Evolutionary conservation across 176 grass and related monocot species (phyloP).

Genomic region (Cymbopogon citratus): DNA sequence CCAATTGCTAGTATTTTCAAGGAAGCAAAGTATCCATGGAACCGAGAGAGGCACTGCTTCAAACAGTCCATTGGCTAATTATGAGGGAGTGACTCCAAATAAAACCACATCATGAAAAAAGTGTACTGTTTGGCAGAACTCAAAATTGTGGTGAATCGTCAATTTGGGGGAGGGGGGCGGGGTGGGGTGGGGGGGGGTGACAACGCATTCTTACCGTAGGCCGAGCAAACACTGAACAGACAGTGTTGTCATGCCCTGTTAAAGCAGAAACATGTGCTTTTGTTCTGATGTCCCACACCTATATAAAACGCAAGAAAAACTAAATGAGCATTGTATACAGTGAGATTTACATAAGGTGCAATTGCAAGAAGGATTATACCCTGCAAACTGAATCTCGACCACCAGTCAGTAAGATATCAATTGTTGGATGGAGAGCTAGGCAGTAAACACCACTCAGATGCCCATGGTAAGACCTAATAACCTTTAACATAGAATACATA

Average conservation of each 20-base stretch:
- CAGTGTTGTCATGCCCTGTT: constrained; percentile 94
- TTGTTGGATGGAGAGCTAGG: constrained; percentile 91
- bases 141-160: neutral
- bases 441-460: constrained; percentile 99
- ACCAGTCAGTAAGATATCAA: constrained; percentile 84
- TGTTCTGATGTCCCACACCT: constrained; percentile 96
- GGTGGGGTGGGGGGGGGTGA: no score
- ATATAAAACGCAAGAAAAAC: constrained; percentile 8
- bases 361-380: constrained; percentile 43
- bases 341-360: neutral
- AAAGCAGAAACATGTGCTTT: constrained; percentile 99
- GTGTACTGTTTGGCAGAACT: neutral
- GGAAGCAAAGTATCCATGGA: neutral
- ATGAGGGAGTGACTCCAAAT: neutral
- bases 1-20: neutral
- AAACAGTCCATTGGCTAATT: neutral
- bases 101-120: neutral
- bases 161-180: no score
- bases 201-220: constrained; percentile 65
- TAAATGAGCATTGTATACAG: neutral
- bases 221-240: constrained; percentile 93
- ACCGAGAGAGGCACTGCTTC: neutral
- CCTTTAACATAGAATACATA: constrained; percentile 43
- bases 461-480: constrained; percentile 96
- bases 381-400: constrained; percentile 99